Evolutionary conservation across 352 stramenopile genomes (phyloP).

Genomic region (Phytophthora pinifolia): DNA sequence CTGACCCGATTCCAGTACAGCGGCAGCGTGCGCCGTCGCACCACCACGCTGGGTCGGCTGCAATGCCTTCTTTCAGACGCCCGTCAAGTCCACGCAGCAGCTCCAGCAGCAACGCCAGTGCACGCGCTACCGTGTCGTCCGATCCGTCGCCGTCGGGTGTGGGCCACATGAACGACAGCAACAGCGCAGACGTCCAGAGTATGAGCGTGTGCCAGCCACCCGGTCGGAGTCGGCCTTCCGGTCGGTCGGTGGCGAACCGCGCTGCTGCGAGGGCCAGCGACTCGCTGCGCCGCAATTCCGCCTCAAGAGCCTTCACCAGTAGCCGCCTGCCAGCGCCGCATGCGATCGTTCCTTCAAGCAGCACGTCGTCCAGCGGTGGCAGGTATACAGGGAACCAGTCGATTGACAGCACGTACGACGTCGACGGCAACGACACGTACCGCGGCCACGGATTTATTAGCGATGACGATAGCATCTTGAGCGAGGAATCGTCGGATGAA

Average conservation of each 20-base stretch:
- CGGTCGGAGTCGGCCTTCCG: neutral
- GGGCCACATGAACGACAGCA: constrained; percentile 10
- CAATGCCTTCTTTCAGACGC: constrained; percentile 9
- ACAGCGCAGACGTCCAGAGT: constrained; percentile 3
- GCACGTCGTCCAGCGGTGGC: constrained; percentile 8
- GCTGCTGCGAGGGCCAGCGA: constrained; percentile 12
- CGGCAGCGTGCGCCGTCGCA: constrained; percentile 17
- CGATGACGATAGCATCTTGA: constrained; percentile 24
- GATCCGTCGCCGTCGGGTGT: constrained; percentile 19
- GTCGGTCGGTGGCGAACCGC: constrained; percentile 20
- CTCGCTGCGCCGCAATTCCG: constrained; percentile 10
- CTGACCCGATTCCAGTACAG: constrained; percentile 16
- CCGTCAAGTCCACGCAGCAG: constrained; percentile 26
- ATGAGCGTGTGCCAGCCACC: constrained; percentile 19
- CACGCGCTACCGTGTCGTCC: constrained; percentile 22
- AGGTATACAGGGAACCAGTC: constrained; percentile 24
- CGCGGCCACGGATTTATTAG: constrained; percentile 24
- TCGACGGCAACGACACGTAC: constrained; percentile 30
- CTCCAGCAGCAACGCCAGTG: constrained; percentile 27
- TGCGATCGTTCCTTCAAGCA: neutral
- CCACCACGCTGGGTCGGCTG: constrained; percentile 17
- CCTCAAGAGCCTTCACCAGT: constrained; percentile 9
- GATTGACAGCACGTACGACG: constrained; percentile 34
- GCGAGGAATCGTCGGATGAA: constrained; percentile 25
- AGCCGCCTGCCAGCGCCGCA: constrained; percentile 2